Evolutionary conservation across 495 filamentous ascomycete species (phyloP).

Genomic region (Tuber borchii): DNA sequence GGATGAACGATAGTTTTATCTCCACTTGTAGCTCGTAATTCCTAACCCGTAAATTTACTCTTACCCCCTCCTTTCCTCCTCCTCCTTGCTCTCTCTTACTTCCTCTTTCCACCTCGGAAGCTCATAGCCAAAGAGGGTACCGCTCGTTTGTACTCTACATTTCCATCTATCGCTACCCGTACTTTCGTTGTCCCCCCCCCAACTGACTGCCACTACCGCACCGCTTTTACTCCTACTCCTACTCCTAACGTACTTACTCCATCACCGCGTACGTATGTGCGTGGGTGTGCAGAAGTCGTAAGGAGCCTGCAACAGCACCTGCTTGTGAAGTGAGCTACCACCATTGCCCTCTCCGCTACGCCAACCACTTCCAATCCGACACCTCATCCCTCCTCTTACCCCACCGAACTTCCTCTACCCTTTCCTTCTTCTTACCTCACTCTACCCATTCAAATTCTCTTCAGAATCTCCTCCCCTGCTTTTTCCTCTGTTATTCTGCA

Average conservation of each 20-base stretch:
- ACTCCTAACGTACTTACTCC: not conserved
- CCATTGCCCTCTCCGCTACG: slow-evolving; percentile 9
- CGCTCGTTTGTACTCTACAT: not conserved
- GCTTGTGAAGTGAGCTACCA: slow-evolving; percentile 4
- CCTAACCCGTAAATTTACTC: not conserved
- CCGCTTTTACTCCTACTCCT: not conserved
- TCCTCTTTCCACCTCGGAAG: not conserved
- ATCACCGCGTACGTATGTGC: slow-evolving; percentile 1
- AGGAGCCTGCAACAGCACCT: slow-evolving; percentile 1
- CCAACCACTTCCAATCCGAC: slow-evolving; percentile 40
- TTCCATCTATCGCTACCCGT: not conserved
- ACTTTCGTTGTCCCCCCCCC: not conserved
- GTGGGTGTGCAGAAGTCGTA: not conserved
- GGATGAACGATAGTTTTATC: not conserved
- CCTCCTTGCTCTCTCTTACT: not conserved
- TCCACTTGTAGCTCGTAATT: slow-evolving; percentile 1
- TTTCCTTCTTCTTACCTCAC: slow-evolving; percentile 31
- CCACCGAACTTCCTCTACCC: slow-evolving; percentile 34
- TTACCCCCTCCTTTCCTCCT: not conserved
- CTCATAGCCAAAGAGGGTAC: not conserved
- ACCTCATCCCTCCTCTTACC: slow-evolving; percentile 40
- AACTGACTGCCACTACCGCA: not conserved
- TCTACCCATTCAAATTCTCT: slow-evolving; percentile 28
- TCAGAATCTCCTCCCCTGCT: slow-evolving; percentile 25
- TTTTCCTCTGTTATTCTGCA: slow-evolving; percentile 32